Evolutionary conservation across 345 rosid genomes (phyloP).

Genomic region (Rhodamnia argentea): DNA sequence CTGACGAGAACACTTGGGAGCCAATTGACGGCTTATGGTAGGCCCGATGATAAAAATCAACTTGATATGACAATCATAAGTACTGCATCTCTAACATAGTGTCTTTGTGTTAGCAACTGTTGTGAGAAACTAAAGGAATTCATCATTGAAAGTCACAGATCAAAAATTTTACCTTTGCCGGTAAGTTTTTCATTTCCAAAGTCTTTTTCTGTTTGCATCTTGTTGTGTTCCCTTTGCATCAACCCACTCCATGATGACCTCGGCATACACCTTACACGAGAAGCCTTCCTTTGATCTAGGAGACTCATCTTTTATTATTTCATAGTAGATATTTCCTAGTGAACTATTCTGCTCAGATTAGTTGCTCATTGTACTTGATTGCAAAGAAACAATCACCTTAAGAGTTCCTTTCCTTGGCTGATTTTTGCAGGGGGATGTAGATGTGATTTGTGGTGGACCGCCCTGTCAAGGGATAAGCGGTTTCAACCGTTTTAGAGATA

Average conservation of each 20-base stretch:
- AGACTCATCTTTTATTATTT: too few relatives aligned
- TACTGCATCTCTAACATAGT: background rate
- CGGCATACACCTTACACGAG: too few relatives aligned
- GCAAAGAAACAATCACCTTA: background rate
- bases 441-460: conserved; percentile 78
- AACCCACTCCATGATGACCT: background rate
- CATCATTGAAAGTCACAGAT: conserved; percentile 25
- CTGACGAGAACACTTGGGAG: conserved; percentile 54
- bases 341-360: background rate
- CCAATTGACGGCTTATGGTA: conserved; percentile 50
- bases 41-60: background rate
- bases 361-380: background rate
- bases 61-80: background rate
- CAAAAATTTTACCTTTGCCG: conserved; percentile 47
- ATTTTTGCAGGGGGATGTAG: conserved; percentile 39
- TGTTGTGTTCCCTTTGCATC: background rate
- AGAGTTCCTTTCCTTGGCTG: background rate
- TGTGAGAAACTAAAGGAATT: conserved; percentile 30
- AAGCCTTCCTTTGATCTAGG: background rate
- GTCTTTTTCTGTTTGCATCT: background rate
- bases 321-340: too few relatives aligned
- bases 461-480: conserved; percentile 90
- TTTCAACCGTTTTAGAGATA: conserved; percentile 49
- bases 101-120: conserved; percentile 27
- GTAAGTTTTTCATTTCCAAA: conserved; percentile 14